Evolutionary conservation across 75 land plant genomes (phyloP).

Genomic region (Cupressus sempervirens): DNA sequence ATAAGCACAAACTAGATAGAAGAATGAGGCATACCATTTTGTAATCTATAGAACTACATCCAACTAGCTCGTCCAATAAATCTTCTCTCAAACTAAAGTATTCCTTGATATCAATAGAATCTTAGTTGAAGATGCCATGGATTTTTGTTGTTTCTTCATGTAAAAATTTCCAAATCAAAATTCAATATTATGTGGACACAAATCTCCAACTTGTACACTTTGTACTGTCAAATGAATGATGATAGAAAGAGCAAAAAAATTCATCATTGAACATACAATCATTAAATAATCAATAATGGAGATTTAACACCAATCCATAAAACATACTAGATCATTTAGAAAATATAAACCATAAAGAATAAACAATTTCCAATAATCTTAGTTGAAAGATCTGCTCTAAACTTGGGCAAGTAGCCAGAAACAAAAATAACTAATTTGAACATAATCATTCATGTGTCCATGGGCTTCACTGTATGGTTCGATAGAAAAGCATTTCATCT

Average conservation of each 20-base stretch:
- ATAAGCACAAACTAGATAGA: neutral
- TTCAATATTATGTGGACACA: neutral
- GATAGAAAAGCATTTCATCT: neutral
- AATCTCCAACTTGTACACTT: neutral
- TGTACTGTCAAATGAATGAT: neutral
- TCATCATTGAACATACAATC: neutral
- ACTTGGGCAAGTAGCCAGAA: neutral
- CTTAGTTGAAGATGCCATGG: conserved; percentile 7
- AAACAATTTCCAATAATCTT: neutral
- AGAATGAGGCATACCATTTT: neutral
- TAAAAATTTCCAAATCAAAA: neutral
- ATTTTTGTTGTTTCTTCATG: conserved; percentile 3
- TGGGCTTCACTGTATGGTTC: neutral
- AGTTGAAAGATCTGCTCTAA: neutral
- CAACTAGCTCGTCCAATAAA: neutral
- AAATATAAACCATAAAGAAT: neutral
- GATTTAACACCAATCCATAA: neutral
- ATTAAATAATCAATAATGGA: neutral
- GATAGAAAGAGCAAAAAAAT: neutral
- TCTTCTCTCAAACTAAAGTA: conserved; percentile 3
- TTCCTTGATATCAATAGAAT: neutral
- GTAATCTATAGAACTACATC: neutral
- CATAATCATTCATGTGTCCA: neutral
- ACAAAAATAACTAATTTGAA: neutral
- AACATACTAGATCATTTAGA: neutral